Base-by-base conservation (phyloP, 2,329 filamentous ascomycete genomes). In the Arthrobotrys entomopaga region DNA sequence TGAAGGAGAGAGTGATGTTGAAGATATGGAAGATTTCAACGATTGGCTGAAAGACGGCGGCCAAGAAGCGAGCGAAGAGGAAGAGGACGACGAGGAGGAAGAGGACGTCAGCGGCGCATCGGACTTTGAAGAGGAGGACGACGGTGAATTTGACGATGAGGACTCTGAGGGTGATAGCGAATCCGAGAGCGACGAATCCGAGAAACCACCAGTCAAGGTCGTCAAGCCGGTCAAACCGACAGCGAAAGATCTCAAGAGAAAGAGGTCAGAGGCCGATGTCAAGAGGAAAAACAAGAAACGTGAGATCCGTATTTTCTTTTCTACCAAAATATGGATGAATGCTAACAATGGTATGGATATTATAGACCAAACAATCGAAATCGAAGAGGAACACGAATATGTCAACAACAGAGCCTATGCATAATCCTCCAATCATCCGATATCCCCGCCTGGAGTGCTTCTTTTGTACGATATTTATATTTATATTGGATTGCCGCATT, bases 41-140 rank as follows among this genome's bases (percentile, higher is more conserved):
- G 94, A 98, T 80, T 98, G 94, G 94, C 85, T 97, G 13, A 77
- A 77, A 57, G 93, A 90, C 78, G 92, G 88, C 75, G 90, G 88
- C 15, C 83, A 83, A 4, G 86, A 86, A 3, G 86, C 86, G 19
- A 87, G 22, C 16, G 65, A 53, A 24, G 65, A 64, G 50, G 65
- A 66, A 16, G 59, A 59, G 4, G 70, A 67, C 0, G 70, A 74
- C 6, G 29, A 34, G 1, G 61, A 66, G 3, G 70, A 66, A 16
- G 53, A 58, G 11, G 52, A 59, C 15, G 16, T 49, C 40, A 67
- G 70, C 29, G 70, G 70, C 20, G 70, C 70, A 24, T 74, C 70
- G 1, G 63, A 63, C 43, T 74, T 74, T 38, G 70, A 74, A 59
- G 70, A 74, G 3, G 70, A 74, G 58, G 70, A 54, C 22, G 70